Evolutionary conservation across 2,329 filamentous ascomycete genomes (phyloP), one percentile per base, ranked within the genome.

Genomic region (Exophiala viscosa): DNA sequence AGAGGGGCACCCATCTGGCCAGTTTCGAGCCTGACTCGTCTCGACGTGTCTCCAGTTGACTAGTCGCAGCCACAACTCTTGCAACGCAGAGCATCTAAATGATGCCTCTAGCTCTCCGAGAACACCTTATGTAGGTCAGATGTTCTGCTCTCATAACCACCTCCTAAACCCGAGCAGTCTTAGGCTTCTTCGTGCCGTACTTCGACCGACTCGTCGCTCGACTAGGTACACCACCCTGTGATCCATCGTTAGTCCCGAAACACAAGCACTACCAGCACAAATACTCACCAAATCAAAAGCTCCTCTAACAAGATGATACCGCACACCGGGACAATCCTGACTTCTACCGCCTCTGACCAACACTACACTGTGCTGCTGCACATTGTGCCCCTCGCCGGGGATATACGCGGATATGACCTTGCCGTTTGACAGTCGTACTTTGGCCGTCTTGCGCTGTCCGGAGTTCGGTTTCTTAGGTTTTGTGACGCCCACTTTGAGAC

Each of bases 391-490:
- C 81, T 97, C 92, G 47, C 93, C 93, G 32, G 91, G 90, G 66
- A 99, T 96, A 76, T 96, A 97, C 20, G 88, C 89, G 54, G 90
- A 96, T 58, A 99, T 79, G 54, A 95, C 81, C 67, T 85, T 89
- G 50, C 93, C 93, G 59, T 83, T 91, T 55, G 88, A 93, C 68
- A 99, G 76, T 62, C 91, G 80, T 15, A 99, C 86, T 77, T 92
- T 89, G 2, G 92, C 92, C 52, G 90, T 93, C 78, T 99, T 99
- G 59, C 93, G 81, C 79, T 97, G 90, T 50, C 91, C 93, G 23
- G 93, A 99, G 73, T 99, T 99, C 61, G 93, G 93, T 75, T 99
- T 99, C 84, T 99, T 99, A 51, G 93, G 93, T 67, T 93, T 90
- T 64, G 88, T 90, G 64, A 91, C 88, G 66, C 89, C 90, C 55